Base-by-base conservation (phyloP, 805 yeast species). In the Candida ponderosae region DNA sequence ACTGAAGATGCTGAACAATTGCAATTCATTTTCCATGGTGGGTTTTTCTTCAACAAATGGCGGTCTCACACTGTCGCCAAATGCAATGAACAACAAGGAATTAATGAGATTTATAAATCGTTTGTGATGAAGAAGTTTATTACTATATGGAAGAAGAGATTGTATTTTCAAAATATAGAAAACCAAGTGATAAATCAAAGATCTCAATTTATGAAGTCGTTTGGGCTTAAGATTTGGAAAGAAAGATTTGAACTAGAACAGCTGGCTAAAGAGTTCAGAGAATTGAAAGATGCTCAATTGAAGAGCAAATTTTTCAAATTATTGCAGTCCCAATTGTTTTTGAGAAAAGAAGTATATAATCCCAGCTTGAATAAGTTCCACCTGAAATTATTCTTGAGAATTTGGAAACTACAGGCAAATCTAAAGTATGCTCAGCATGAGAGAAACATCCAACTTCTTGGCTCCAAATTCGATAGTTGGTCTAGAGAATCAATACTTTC, bases 41-140 rank as follows among this genome's bases (percentile, higher is more conserved):
- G 56, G 1, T 51, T 39, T 33, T 42, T 53, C 36, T 50, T 53
- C 31, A 27, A 42, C 6, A 53, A 43, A 39, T 53, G 58, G 57
- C 44, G 33, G 15, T 13, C 14, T 21, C 11, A 21, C 7, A 21
- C 24, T 13, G 11, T 24, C 11, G 6, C 6, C 4, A 13, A 24
- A 4, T 13, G 11, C 4, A 9, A 8, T 21, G n/a, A 18, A 4
- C n/a, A 30, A 2, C 10, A 41, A 6, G 16, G 6, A 11, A 11
- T 18, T 9, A 11, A 18, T n/a, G 19, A 14, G 21, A 7, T 28
- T 14, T 28, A 19, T 14, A 16, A 15, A 10, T 6, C 10, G 1
- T 11, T n/a, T 16, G 13, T 19, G 7, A 15, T 17, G 13, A 15
- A n/a, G 1, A 45, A 41, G 20, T 34, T 18, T 15, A 35, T 27